phyloP scores from a whole-genome alignment of 2,329 filamentous ascomycete genomes.

The Alternaria triticina region DNA sequence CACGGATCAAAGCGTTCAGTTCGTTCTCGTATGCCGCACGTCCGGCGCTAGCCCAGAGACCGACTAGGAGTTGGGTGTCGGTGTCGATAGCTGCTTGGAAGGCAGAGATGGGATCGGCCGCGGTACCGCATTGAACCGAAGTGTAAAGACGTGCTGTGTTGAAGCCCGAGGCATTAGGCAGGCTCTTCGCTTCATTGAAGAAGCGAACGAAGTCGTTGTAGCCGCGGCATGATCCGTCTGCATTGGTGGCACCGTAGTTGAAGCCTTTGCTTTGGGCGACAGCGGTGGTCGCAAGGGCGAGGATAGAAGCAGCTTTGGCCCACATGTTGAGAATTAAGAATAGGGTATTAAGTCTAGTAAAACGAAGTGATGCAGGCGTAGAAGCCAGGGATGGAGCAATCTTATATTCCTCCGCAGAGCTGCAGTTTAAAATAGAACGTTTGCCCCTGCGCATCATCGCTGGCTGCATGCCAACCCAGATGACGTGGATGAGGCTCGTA shows the following conservation, averaged over 20 bases:
- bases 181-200: conserved; percentile 68
- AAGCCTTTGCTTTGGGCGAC: conserved; percentile 60
- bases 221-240: conserved; percentile 63
- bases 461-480: conserved; percentile 15
- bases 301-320: conserved; percentile 15
- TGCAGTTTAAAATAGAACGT: background rate
- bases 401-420: background rate
- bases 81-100: conserved; percentile 77
- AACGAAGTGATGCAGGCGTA: background rate
- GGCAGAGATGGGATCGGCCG: conserved; percentile 51
- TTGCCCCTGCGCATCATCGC: conserved; percentile 17
- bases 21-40: conserved; percentile 71
- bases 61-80: conserved; percentile 77
- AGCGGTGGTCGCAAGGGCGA: conserved; percentile 30
- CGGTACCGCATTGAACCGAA: conserved; percentile 71
- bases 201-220: conserved; percentile 72
- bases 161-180: conserved; percentile 70
- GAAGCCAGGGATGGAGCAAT: background rate
- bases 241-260: conserved; percentile 72
- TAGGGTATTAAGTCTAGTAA: background rate
- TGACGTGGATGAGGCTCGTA: conserved; percentile 25
- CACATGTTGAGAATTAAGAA: conserved; percentile 14
- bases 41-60: conserved; percentile 79
- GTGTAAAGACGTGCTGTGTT: conserved; percentile 74
- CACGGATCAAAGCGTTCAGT: conserved; percentile 70